A percentile compares a stretch with the other conserved stretches of the same genome.
Conservation (phyloP, 768 basidiomycete genomes). For the Tricholoma furcatifolium region DNA sequence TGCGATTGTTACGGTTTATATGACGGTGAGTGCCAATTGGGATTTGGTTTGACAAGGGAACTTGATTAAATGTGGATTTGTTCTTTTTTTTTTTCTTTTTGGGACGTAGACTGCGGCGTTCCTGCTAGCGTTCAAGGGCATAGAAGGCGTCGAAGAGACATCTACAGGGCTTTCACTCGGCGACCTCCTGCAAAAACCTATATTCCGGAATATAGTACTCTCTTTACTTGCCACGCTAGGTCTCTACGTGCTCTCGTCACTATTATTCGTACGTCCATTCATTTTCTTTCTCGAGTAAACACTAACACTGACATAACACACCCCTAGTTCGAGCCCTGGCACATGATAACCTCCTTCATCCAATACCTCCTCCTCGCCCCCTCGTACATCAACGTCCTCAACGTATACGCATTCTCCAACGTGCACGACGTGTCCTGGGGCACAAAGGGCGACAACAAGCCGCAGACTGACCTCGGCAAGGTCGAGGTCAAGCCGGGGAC, state of each 20-base stretch:
- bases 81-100: too few relatives aligned
- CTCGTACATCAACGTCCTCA: conserved; percentile 90
- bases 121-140: conserved; percentile 80
- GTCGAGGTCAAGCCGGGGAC: conserved; percentile 24
- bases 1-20: conserved; percentile 90
- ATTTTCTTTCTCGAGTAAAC: not conserved
- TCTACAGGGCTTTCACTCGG: too few relatives aligned
- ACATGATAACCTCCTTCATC: conserved; percentile 96
- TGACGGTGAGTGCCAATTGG: conserved; percentile 59
- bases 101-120: conserved; percentile 75
- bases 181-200: too few relatives aligned
- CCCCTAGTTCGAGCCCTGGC: conserved; percentile 90
- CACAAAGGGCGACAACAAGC: conserved; percentile 92
- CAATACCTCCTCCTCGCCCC: conserved; percentile 92
- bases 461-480: conserved; percentile 75
- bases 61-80: conserved; percentile 42
- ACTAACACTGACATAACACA: not conserved
- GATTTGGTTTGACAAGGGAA: not conserved
- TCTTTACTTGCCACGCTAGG: conserved; percentile 88
- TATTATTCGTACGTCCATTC: conserved; percentile 82
- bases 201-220: conserved; percentile 84
- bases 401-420: conserved; percentile 91
- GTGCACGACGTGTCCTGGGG: conserved; percentile 95
- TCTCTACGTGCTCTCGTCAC: conserved; percentile 77
- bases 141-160: conserved; percentile 53